Conservation (phyloP, 495 filamentous ascomycete genomes). For the Echria macrotheca region DNA sequence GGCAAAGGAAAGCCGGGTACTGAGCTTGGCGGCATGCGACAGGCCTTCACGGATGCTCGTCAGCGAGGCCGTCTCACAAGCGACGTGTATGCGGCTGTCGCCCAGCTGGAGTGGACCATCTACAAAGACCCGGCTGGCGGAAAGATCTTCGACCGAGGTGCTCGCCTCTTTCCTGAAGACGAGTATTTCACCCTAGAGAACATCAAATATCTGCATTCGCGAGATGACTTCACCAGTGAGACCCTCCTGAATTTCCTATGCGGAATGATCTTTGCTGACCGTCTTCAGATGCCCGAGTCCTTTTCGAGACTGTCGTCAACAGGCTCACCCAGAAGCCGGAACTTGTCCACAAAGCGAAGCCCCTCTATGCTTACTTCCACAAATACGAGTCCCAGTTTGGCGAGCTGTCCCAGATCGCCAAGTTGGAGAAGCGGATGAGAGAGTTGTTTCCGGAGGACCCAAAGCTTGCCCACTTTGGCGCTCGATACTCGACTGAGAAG, state of each 20-base stretch:
- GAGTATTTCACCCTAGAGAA: slow-evolving; percentile 90
- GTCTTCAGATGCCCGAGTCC: slow-evolving; percentile 76
- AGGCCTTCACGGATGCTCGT: slow-evolving; percentile 81
- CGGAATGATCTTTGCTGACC: slow-evolving; percentile 7
- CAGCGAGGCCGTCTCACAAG: slow-evolving; percentile 79
- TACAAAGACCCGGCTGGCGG: slow-evolving; percentile 88
- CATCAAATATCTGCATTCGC: slow-evolving; percentile 84
- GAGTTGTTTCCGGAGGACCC: slow-evolving; percentile 88
- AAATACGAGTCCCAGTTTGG: slow-evolving; percentile 92
- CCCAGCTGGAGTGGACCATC: slow-evolving; percentile 88
- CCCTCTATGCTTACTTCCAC: slow-evolving; percentile 84
- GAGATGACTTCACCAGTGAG: slow-evolving; percentile 91
- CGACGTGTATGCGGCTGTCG: slow-evolving; percentile 88
- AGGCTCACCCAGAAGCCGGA: slow-evolving; percentile 69
- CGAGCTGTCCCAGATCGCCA: slow-evolving; percentile 79
- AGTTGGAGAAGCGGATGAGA: slow-evolving; percentile 85
- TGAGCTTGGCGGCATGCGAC: slow-evolving; percentile 67
- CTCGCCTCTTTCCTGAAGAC: slow-evolving; percentile 87
- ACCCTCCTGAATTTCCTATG: slow-evolving; percentile 7
- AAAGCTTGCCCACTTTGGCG: slow-evolving; percentile 64
- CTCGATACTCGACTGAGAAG: slow-evolving; percentile 59
- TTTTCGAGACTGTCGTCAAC: slow-evolving; percentile 88
- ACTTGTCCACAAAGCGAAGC: slow-evolving; percentile 66
- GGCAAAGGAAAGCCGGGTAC: slow-evolving; percentile 70
- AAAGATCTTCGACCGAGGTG: slow-evolving; percentile 91